phyloP scores from a whole-genome alignment of 805 yeast genomes.

The Osmozyma mogii region DNA sequence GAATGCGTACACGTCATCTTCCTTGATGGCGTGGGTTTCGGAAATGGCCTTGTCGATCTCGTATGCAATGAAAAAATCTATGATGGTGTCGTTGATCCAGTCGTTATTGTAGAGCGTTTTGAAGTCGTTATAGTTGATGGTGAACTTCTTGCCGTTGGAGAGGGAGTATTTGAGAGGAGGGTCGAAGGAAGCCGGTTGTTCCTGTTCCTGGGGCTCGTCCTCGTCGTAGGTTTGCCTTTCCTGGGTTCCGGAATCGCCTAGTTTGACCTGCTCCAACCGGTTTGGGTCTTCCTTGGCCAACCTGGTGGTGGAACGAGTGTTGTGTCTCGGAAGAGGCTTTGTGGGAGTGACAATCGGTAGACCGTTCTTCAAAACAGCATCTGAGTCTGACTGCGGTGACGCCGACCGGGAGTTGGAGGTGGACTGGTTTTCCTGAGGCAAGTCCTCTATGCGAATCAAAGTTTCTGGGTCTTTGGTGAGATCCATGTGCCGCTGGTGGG shows the following conservation, averaged over 20 bases:
- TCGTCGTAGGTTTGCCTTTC: background rate
- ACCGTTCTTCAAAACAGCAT: too few relatives aligned
- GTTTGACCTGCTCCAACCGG: too few relatives aligned
- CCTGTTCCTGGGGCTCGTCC: slow-evolving; percentile 6
- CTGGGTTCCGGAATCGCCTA: too few relatives aligned
- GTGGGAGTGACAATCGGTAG: too few relatives aligned
- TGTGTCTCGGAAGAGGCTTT: too few relatives aligned
- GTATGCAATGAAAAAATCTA: slow-evolving; percentile 74
- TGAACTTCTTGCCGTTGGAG: slow-evolving; percentile 44
- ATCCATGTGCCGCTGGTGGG: too few relatives aligned
- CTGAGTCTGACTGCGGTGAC: background rate
- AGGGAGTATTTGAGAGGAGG: slow-evolving; percentile 45
- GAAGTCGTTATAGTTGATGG: slow-evolving; percentile 64
- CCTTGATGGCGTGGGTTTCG: slow-evolving; percentile 14
- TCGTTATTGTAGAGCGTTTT: slow-evolving; percentile 70
- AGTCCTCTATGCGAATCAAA: background rate
- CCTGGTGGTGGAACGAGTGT: too few relatives aligned
- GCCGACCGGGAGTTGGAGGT: background rate
- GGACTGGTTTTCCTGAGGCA: background rate
- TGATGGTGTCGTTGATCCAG: slow-evolving; percentile 84
- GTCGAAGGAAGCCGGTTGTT: slow-evolving; percentile 32
- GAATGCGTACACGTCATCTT: slow-evolving; percentile 47
- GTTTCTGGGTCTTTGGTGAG: too few relatives aligned
- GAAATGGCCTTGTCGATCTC: slow-evolving; percentile 34
- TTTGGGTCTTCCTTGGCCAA: too few relatives aligned